Conservation (phyloP, 2,329 filamentous ascomycete genomes). For the Neonectria hederae region DNA sequence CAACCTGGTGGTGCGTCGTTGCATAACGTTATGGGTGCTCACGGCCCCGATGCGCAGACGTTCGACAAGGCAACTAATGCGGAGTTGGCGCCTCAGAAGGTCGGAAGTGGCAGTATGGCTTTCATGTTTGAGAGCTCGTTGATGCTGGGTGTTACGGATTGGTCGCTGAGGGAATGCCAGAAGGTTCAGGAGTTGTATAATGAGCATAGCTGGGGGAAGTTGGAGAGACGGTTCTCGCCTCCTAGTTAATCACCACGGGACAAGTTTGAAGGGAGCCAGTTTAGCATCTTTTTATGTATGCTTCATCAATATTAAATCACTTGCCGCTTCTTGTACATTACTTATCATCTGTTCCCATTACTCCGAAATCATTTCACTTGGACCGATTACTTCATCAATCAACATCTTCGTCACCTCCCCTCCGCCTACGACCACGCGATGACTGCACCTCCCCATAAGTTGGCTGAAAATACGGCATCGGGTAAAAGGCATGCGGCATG, state of each 20-base stretch:
- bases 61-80: slow-evolving; percentile 65
- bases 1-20: slow-evolving; percentile 66
- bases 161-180: slow-evolving; percentile 69
- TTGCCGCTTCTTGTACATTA: too few species aligned
- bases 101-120: slow-evolving; percentile 69
- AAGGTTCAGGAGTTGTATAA: slow-evolving; percentile 75
- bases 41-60: slow-evolving; percentile 67
- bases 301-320: too few species aligned
- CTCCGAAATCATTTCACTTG: too few species aligned
- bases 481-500: not conserved
- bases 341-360: too few species aligned
- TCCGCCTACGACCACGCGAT: not conserved
- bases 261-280: too few species aligned
- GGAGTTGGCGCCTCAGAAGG: slow-evolving; percentile 64
- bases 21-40: slow-evolving; percentile 78
- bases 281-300: too few species aligned
- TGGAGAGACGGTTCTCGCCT: slow-evolving; percentile 54
- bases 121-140: slow-evolving; percentile 77
- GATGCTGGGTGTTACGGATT: slow-evolving; percentile 77
- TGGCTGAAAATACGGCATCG: not conserved
- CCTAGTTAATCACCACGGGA: not conserved
- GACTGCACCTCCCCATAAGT: not conserved
- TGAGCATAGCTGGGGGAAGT: slow-evolving; percentile 80
- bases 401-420: not conserved
- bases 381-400: too few species aligned